These are phyloP conservation scores for Sarcomyxa edulis DNA, from an alignment of 768 basidiomycete genomes.

Conservation along the genomic window DNA sequence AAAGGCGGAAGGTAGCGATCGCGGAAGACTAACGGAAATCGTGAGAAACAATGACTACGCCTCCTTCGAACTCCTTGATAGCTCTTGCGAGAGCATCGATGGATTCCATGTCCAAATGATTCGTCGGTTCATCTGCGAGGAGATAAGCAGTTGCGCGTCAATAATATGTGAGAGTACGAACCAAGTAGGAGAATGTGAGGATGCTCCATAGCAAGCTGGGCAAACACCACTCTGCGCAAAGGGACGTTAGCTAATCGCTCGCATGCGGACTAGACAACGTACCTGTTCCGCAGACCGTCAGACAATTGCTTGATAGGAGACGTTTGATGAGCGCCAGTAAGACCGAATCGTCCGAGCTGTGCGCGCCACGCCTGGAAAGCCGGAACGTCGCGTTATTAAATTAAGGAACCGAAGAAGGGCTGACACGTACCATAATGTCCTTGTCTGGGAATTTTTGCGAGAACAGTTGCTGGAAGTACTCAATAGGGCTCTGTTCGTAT, in stretches of 20 bases:
- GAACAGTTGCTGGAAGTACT: constrained; percentile 88
- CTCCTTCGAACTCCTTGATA: constrained; percentile 96
- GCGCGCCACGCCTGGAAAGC: constrained; percentile 78
- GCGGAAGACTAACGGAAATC: constrained; percentile 82
- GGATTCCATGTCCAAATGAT: constrained; percentile 96
- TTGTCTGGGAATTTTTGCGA: constrained; percentile 86
- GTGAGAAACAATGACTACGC: constrained; percentile 99
- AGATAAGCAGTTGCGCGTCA: constrained; percentile 8
- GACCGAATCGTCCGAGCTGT: constrained; percentile 93
- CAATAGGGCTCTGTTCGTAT: constrained; percentile 85
- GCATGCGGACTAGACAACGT: constrained; percentile 17
- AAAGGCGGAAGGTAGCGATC: background rate
- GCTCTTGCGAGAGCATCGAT: constrained; percentile 94
- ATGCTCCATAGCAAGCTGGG: constrained; percentile 95
- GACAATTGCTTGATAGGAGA: constrained; percentile 91
- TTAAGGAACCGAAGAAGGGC: background rate
- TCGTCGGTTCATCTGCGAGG: constrained; percentile 82
- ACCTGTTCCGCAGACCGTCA: constrained; percentile 95
- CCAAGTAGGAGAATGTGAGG: constrained; percentile 90
- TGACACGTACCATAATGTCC: constrained; percentile 56
- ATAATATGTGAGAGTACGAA: constrained; percentile 23
- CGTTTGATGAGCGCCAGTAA: constrained; percentile 91
- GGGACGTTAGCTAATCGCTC: constrained; percentile 6
- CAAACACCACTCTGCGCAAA: constrained; percentile 77
- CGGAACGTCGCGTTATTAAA: background rate